These are phyloP conservation scores for Phlebopus sp. DNA, from an alignment of 1,284 basidiomycete species.

Conservation along the genomic window DNA sequence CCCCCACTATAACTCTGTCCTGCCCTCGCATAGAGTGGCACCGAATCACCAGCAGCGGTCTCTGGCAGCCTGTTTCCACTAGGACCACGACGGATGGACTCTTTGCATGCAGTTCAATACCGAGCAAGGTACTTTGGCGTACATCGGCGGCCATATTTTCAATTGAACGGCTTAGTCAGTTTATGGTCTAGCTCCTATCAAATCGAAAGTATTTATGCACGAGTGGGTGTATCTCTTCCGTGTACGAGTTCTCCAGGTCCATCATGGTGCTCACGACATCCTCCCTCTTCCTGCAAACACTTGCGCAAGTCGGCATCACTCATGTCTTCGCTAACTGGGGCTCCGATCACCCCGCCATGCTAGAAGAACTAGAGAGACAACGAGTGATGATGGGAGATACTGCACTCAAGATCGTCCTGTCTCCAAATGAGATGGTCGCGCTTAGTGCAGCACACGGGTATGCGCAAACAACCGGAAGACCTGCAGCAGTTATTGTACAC, in stretches of 20 bases:
- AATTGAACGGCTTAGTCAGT: too few relatives aligned
- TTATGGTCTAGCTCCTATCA: too few relatives aligned
- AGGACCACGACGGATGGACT: too few relatives aligned
- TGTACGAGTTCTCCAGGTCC: not conserved
- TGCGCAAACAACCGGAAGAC: slow-evolving; percentile 60
- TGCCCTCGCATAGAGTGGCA: too few relatives aligned
- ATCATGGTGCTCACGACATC: slow-evolving; percentile 52
- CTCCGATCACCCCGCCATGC: slow-evolving; percentile 66
- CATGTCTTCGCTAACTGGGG: slow-evolving; percentile 77
- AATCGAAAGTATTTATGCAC: not conserved
- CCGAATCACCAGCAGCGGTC: too few relatives aligned
- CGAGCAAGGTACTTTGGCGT: too few relatives aligned
- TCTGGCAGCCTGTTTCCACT: too few relatives aligned
- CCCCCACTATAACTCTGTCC: too few relatives aligned
- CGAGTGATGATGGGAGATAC: slow-evolving; percentile 41
- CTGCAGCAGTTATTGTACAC: slow-evolving; percentile 69
- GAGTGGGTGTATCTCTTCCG: not conserved
- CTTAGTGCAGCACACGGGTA: slow-evolving; percentile 70
- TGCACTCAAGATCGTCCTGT: slow-evolving; percentile 53
- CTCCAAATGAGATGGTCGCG: slow-evolving; percentile 76
- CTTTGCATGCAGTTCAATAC: too few relatives aligned
- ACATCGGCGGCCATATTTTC: too few relatives aligned
- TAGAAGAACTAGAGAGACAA: slow-evolving; percentile 65
- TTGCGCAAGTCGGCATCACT: slow-evolving; percentile 61
- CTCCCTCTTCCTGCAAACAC: slow-evolving; percentile 54